phyloP scores from a whole-genome alignment of 148 eudicot species.

The Fagopyrum esculentum region DNA sequence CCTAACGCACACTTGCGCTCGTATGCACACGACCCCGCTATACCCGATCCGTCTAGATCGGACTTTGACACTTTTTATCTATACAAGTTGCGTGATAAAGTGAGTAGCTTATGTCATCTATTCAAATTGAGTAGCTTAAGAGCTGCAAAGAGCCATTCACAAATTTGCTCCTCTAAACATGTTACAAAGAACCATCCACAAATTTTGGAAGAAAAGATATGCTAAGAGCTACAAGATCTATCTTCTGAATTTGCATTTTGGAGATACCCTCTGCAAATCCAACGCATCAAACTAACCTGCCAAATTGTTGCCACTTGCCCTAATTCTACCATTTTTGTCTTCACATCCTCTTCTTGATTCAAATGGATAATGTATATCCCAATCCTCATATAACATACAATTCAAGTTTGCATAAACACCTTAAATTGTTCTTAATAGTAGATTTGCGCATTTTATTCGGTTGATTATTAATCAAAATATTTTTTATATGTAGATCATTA shows the following conservation, averaged over 20 bases:
- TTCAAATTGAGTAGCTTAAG: too few relatives aligned
- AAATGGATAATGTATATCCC: constrained; percentile 3
- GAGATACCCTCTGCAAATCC: neutral
- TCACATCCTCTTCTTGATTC: neutral
- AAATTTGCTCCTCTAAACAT: neutral
- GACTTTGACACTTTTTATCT: too few relatives aligned
- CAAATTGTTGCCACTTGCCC: constrained; percentile 9
- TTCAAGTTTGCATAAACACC: neutral
- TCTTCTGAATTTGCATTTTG: neutral
- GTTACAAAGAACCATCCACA: neutral
- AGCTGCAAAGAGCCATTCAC: too few relatives aligned
- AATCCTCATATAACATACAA: constrained; percentile 2
- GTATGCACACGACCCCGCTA: too few relatives aligned
- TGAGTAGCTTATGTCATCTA: too few relatives aligned
- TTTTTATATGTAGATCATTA: too few relatives aligned
- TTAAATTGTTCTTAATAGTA: neutral
- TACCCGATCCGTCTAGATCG: too few relatives aligned
- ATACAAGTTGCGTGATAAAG: too few relatives aligned
- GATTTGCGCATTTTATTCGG: too few relatives aligned
- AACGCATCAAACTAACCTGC: neutral
- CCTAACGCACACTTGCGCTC: too few relatives aligned
- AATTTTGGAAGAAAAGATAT: neutral
- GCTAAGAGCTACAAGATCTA: neutral
- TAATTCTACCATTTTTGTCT: constrained; percentile 3
- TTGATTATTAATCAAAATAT: too few relatives aligned